A percentile compares a stretch with the other conserved stretches of the same genome.
Evolutionary conservation across 108 stramenopile genomes (phyloP).

Genomic region (Cyclotella atomus): DNA sequence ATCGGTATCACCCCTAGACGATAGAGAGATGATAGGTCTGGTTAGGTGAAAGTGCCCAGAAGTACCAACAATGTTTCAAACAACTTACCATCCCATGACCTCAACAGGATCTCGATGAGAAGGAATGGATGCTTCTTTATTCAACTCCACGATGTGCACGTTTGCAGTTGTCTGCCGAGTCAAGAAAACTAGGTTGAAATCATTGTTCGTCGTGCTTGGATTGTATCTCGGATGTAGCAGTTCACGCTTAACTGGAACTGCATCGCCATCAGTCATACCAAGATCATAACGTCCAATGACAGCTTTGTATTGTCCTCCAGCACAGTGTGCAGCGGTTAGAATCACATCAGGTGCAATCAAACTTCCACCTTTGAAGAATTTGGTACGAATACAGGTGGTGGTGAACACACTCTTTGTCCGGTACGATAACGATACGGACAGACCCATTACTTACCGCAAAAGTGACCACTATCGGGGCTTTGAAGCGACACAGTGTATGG

Average conservation of each 20-base stretch:
- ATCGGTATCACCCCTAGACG: conserved; percentile 37
- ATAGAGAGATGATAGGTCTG: background rate
- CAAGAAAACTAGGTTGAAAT: conserved; percentile 26
- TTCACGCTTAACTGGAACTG: background rate
- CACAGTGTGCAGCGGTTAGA: conserved; percentile 37
- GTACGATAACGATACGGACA: background rate
- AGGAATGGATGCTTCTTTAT: conserved; percentile 14
- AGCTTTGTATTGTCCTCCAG: conserved; percentile 8
- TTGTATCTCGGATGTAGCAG: conserved; percentile 26
- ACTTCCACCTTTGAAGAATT: conserved; percentile 5
- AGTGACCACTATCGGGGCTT: background rate
- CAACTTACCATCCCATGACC: background rate
- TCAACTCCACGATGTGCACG: conserved; percentile 13
- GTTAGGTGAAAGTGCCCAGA: background rate
- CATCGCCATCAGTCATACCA: conserved; percentile 7
- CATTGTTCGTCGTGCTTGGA: conserved; percentile 16
- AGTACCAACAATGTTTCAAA: background rate
- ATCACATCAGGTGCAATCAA: conserved; percentile 30
- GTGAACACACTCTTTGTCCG: background rate
- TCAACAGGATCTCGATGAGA: background rate
- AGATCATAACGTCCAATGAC: conserved; percentile 30
- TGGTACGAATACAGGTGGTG: background rate
- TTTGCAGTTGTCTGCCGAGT: background rate
- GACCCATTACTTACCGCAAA: conserved; percentile 7
- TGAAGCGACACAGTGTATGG: conserved; percentile 18